These are phyloP conservation scores for Diplosphaera chodatii DNA, from an alignment of 139 green algal genomes.

Conservation along the genomic window DNA sequence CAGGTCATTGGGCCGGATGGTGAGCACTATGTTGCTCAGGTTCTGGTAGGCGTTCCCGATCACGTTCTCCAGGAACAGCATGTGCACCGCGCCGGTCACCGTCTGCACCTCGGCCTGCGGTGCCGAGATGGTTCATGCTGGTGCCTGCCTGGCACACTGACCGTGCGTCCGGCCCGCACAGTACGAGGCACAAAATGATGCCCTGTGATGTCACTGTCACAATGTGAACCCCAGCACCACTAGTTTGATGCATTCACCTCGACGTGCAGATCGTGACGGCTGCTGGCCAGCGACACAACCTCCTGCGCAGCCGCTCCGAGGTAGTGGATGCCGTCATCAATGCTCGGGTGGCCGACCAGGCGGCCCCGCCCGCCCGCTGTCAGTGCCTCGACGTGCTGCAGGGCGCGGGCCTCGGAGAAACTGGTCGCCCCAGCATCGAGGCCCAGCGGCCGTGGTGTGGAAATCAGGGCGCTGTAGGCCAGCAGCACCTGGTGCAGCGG, in stretches of 20 bases:
- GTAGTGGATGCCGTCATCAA: background rate
- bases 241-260: background rate
- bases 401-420: background rate
- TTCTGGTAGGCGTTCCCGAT: conserved; percentile 59
- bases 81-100: conserved; percentile 27
- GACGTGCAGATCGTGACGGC: background rate
- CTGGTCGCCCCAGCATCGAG: background rate
- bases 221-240: too few relatives aligned
- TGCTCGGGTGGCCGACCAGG: background rate
- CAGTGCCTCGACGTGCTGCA: background rate
- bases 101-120: conserved; percentile 1
- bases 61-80: conserved; percentile 38
- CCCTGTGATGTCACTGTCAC: too few relatives aligned
- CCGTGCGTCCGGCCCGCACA: too few relatives aligned
- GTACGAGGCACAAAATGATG: too few relatives aligned
- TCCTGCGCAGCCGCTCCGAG: background rate
- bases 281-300: background rate
- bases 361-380: background rate
- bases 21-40: conserved; percentile 49
- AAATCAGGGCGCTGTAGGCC: background rate
- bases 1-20: conserved; percentile 16
- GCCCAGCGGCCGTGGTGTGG: background rate
- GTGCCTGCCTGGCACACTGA: too few relatives aligned
- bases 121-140: background rate
- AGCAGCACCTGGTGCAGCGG: background rate